Percentiles rank a stretch among this genome's conserved stretches.
phyloP scores from a whole-genome alignment of 495 filamentous ascomycete species.

The Hamigera avellanea region DNA sequence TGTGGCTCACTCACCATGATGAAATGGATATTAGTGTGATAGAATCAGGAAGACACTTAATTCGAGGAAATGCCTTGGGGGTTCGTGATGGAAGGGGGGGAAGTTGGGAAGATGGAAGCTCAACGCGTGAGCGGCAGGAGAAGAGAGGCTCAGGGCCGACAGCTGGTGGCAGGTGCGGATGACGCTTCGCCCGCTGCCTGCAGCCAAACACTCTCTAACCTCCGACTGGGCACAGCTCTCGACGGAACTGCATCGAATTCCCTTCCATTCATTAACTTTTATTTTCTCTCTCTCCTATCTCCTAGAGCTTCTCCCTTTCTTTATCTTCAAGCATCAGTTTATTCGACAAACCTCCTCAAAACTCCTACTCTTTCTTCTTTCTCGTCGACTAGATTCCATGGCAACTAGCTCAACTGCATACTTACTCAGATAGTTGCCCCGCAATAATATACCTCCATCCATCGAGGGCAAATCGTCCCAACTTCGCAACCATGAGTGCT shows the following conservation, averaged over 20 bases:
- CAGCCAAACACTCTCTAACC: not conserved
- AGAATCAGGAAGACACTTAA: not conserved
- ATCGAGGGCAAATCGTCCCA: not conserved
- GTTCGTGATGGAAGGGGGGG: not conserved
- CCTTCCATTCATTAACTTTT: not conserved
- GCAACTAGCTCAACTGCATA: not conserved
- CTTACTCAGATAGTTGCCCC: slow-evolving; percentile 8
- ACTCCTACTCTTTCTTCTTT: not conserved
- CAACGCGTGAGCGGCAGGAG: slow-evolving; percentile 8
- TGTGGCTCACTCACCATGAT: slow-evolving; percentile 1
- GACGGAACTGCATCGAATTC: not conserved
- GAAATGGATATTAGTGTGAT: not conserved
- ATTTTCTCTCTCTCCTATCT: not conserved
- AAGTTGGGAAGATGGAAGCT: not conserved
- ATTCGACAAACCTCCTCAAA: not conserved
- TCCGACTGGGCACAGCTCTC: not conserved
- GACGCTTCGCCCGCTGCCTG: slow-evolving; percentile 37
- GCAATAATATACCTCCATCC: slow-evolving; percentile 6
- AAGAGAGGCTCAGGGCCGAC: slow-evolving; percentile 10
- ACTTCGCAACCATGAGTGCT: slow-evolving; percentile 54
- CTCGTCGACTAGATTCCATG: not conserved
- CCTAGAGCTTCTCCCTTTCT: no score
- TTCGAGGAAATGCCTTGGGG: not conserved
- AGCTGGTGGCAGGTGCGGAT: slow-evolving; percentile 15
- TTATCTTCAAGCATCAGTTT: not conserved